Evolutionary conservation across 1,139 yeast species (phyloP).

Genomic region (Insectozyma bohioensis): DNA sequence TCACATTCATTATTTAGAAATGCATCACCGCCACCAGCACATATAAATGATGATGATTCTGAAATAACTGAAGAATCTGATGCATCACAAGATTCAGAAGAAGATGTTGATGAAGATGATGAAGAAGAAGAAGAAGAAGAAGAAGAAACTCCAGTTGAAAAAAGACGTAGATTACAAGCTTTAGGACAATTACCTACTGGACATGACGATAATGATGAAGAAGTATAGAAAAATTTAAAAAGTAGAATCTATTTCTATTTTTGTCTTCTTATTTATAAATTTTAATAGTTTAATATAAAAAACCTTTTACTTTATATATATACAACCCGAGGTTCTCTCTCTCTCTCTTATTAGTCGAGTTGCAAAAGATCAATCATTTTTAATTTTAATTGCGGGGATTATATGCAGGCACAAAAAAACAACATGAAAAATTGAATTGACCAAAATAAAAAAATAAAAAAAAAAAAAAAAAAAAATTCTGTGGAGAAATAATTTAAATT

Average conservation of each 20-base stretch:
- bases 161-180: slow-evolving; percentile 77
- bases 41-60: slow-evolving; percentile 6
- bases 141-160: slow-evolving; percentile 68
- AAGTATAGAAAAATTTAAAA: slow-evolving; percentile 17
- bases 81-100: slow-evolving; percentile 12
- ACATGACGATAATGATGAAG: slow-evolving; percentile 60
- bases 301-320: too few species aligned
- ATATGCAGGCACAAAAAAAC: too few species aligned
- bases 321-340: too few species aligned
- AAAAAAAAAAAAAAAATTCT: too few species aligned
- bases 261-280: slow-evolving; percentile 1
- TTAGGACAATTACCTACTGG: slow-evolving; percentile 53
- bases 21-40: slow-evolving; percentile 15
- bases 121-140: slow-evolving; percentile 12
- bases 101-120: slow-evolving; percentile 21
- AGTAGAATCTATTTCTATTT: neutral
- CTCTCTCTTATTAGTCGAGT: too few species aligned
- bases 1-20: slow-evolving; percentile 4
- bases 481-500: too few species aligned
- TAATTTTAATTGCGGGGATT: too few species aligned
- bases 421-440: too few species aligned
- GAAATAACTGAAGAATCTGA: slow-evolving; percentile 4
- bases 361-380: too few species aligned
- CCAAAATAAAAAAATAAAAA: too few species aligned
- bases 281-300: too few species aligned